Base-by-base conservation (phyloP, 2,329 filamentous ascomycete species). In the Ophiostoma fasciatum region DNA sequence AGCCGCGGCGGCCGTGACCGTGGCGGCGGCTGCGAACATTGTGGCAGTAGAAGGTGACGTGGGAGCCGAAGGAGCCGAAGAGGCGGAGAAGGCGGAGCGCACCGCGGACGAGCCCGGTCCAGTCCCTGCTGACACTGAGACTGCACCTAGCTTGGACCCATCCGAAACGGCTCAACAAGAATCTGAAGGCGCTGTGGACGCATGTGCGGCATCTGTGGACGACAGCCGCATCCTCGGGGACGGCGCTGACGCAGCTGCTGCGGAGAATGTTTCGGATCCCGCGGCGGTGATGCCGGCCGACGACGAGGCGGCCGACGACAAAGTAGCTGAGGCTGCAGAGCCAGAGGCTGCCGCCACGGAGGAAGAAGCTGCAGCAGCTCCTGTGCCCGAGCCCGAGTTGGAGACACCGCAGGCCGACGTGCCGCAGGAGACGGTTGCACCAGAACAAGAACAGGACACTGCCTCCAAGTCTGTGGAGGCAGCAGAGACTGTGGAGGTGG, bases 11-110 rank as follows among this genome's bases (percentile, higher is more conserved):
- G 26, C 36, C 4, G 9, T 38, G 20, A 33, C 38, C 15, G 32
- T 31, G 6, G 43, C 32, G 12, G 38, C 35, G 21, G 29, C 32
- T 11, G 26, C n/a, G 26, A 33, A 31, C 22, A 28, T 25, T 28
- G 31, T 37, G 28, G 39, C 32, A 37, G 39, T 37, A 35, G 35
- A 37, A 37, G 39, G 39, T 41, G 35, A 35, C 27, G 30, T 36
- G 30, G 31, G 27, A 25, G 27, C 25, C 15, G 31, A 38, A 29
- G 8, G 28, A 15, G 11, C 28, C 15, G 21, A 21, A 15, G 23
- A 38, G 12, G 6, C 31, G 11, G 7, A 19, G 15, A 12, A 20
- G 7, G 14, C 17, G 3, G 25, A 32, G 20, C 14, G 23, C 15
- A 26, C 5, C 25, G 17, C 14, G n/a, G 15, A 28, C 22, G 8